Evolutionary conservation across 306 rosid genomes (phyloP).

Genomic region (Gleditsia sinensis): DNA sequence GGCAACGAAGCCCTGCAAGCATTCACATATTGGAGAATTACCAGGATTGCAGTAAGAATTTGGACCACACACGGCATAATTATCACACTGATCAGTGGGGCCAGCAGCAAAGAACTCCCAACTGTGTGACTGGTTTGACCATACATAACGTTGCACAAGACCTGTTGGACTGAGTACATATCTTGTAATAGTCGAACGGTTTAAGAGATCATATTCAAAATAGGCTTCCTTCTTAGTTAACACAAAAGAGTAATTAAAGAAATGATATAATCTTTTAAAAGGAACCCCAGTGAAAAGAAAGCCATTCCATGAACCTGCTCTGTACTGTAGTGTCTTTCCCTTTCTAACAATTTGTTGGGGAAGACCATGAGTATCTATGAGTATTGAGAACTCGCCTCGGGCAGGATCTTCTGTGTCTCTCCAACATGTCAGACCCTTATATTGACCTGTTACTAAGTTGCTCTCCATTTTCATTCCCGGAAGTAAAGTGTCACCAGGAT

Average conservation of each 20-base stretch:
- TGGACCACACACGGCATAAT: background rate
- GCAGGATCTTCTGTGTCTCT: background rate
- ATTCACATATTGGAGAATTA: background rate
- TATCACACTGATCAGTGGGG: background rate
- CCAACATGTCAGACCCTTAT: background rate
- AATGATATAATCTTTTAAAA: no score
- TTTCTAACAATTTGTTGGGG: background rate
- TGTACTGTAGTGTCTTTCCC: no score
- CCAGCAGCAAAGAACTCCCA: background rate
- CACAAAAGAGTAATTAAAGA: background rate
- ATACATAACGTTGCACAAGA: background rate
- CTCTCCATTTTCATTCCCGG: background rate
- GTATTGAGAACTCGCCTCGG: background rate
- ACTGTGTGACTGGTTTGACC: background rate
- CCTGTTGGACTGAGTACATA: background rate
- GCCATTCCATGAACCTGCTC: slow-evolving; percentile 18
- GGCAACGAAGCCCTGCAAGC: background rate
- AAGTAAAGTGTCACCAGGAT: slow-evolving; percentile 12
- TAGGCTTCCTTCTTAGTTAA: background rate
- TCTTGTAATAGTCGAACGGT: background rate
- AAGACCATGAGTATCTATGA: background rate
- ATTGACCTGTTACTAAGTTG: background rate
- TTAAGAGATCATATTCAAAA: background rate
- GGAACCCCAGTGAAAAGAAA: background rate
- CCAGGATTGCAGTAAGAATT: background rate